Conservation (phyloP, 164 flowering plant species). For the Nymphaea colorata region DNA sequence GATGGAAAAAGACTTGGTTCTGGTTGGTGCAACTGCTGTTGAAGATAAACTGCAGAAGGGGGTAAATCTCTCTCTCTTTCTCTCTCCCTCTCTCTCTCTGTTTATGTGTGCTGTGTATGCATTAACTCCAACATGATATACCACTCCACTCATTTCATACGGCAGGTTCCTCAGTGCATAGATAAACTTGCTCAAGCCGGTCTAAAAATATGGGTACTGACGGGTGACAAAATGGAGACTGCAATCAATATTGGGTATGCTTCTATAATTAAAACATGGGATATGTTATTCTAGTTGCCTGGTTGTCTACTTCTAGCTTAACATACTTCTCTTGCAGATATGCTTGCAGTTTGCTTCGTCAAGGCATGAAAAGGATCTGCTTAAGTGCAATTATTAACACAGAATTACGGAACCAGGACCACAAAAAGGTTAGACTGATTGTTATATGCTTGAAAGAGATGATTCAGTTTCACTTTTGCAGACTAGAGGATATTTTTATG, state of each 20-base stretch:
- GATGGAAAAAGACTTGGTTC: constrained; percentile 82
- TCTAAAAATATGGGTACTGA: constrained; percentile 96
- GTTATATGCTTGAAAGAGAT: background rate
- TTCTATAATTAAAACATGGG: background rate
- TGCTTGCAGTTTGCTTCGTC: constrained; percentile 90
- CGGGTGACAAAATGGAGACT: constrained; percentile 99
- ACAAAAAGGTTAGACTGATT: constrained; percentile 40
- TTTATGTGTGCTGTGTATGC: background rate
- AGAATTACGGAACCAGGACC: constrained; percentile 18
- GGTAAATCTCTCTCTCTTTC: constrained; percentile 27
- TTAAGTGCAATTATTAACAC: constrained; percentile 27
- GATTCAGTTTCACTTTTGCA: no score
- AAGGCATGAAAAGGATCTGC: constrained; percentile 90
- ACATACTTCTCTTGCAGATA: constrained; percentile 33
- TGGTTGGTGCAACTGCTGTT: constrained; percentile 95
- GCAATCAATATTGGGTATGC: constrained; percentile 96
- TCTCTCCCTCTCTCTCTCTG: background rate
- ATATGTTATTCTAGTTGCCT: background rate
- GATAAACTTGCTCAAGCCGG: constrained; percentile 99
- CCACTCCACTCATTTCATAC: background rate
- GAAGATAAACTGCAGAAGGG: constrained; percentile 97
- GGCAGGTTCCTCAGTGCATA: constrained; percentile 94
- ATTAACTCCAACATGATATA: no score
- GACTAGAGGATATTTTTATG: constrained; percentile 10
- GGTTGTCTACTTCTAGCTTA: background rate